These are phyloP conservation scores for Parachlorella kessleri DNA, from an alignment of 139 green algal species.

Conservation along the genomic window DNA sequence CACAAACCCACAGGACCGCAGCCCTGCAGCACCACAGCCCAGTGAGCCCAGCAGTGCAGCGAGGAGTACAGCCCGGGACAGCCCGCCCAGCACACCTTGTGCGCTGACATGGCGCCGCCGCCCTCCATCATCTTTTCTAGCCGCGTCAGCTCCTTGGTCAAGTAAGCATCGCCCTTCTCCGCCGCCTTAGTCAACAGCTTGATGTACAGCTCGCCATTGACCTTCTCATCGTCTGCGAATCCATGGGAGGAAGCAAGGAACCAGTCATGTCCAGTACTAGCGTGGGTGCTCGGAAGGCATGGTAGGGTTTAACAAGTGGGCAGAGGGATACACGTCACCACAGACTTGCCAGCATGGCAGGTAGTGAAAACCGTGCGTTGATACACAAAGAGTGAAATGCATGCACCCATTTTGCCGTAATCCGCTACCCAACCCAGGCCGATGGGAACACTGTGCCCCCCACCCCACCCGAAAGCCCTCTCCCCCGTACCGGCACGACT, in stretches of 20 bases:
- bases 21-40: too few relatives aligned
- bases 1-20: too few relatives aligned
- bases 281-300: too few relatives aligned
- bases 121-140: constrained; percentile 69
- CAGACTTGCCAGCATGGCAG: not conserved
- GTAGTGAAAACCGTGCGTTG: not conserved
- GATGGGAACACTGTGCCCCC: not conserved
- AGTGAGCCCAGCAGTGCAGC: too few relatives aligned
- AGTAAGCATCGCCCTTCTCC: constrained; percentile 78
- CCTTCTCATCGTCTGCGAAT: constrained; percentile 30
- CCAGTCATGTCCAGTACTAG: constrained; percentile 22
- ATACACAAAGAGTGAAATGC: too few relatives aligned
- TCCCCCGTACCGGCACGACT: not conserved
- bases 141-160: constrained; percentile 68
- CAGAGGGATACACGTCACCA: not conserved
- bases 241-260: not conserved
- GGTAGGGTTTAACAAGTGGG: too few relatives aligned
- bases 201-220: constrained; percentile 74
- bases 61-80: too few relatives aligned
- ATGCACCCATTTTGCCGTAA: not conserved
- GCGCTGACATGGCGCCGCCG: not conserved
- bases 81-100: not conserved
- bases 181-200: constrained; percentile 66
- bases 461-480: not conserved
- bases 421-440: not conserved